A percentile compares a stretch with the other conserved stretches of the same genome.
These are phyloP conservation scores for Alternaria brassicae DNA, from an alignment of 2,329 filamentous ascomycete genomes.

Conservation along the genomic window DNA sequence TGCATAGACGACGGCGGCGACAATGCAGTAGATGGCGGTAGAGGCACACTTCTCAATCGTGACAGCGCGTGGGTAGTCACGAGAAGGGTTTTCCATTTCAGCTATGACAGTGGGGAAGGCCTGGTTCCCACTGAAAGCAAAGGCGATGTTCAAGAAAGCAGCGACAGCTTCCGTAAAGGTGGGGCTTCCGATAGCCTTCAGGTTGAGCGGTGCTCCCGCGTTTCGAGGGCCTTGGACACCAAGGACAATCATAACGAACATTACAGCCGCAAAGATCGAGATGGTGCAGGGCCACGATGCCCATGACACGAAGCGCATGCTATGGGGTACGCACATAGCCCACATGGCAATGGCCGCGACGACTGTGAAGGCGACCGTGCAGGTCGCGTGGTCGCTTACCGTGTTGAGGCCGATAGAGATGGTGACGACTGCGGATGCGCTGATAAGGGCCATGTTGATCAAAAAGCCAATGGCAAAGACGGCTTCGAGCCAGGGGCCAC, in stretches of 20 bases:
- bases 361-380: slow-evolving; percentile 37
- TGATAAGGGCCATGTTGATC: slow-evolving; percentile 41
- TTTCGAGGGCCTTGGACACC: slow-evolving; percentile 34
- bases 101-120: slow-evolving; percentile 38
- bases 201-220: slow-evolving; percentile 28
- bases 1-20: slow-evolving; percentile 33
- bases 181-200: slow-evolving; percentile 32
- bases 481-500: slow-evolving; percentile 35
- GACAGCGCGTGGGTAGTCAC: slow-evolving; percentile 36
- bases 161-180: slow-evolving; percentile 32
- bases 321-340: slow-evolving; percentile 36
- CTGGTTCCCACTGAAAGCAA: slow-evolving; percentile 39
- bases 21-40: slow-evolving; percentile 31
- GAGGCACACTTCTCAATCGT: slow-evolving; percentile 36
- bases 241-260: slow-evolving; percentile 39
- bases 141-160: slow-evolving; percentile 38
- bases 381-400: slow-evolving; percentile 37
- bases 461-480: slow-evolving; percentile 36
- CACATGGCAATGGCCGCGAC: slow-evolving; percentile 36
- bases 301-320: slow-evolving; percentile 41
- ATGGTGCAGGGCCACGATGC: slow-evolving; percentile 37
- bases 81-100: slow-evolving; percentile 38
- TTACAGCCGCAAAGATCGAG: slow-evolving; percentile 30
- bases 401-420: slow-evolving; percentile 40
- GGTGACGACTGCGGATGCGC: slow-evolving; percentile 37